phyloP scores from a whole-genome alignment of 352 stramenopile genomes.

The Phytophthora meadii region DNA sequence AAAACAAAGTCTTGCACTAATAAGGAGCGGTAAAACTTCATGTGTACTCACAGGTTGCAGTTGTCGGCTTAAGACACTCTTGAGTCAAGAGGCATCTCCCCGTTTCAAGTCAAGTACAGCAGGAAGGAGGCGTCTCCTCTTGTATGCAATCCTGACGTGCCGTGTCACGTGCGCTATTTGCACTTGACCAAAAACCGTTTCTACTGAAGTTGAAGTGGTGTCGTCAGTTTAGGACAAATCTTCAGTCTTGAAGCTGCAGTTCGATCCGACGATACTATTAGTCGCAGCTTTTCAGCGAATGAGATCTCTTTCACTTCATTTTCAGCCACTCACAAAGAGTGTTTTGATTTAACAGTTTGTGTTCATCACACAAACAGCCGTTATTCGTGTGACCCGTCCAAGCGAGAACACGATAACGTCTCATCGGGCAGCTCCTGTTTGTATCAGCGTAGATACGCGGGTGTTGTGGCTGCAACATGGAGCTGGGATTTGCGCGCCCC shows the following conservation, averaged over 20 bases:
- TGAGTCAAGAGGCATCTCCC: background rate
- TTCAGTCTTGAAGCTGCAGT: constrained; percentile 32
- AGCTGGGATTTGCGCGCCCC: constrained; percentile 1
- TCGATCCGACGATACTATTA: constrained; percentile 15
- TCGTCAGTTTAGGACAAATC: constrained; percentile 29
- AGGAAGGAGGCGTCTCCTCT: background rate
- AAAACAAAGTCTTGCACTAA: background rate
- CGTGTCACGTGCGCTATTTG: constrained; percentile 15
- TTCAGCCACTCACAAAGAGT: background rate
- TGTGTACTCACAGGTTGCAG: background rate
- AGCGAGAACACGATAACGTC: constrained; percentile 33
- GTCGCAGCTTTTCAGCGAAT: constrained; percentile 14
- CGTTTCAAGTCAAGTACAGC: constrained; percentile 2
- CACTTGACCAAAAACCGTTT: constrained; percentile 19
- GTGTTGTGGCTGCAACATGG: constrained; percentile 22
- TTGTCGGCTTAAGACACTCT: too few species aligned
- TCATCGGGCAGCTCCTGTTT: constrained; percentile 30
- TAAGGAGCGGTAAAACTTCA: background rate
- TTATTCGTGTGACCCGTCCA: constrained; percentile 3
- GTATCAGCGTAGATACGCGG: constrained; percentile 34
- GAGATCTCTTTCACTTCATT: background rate
- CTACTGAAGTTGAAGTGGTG: constrained; percentile 30
- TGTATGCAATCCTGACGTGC: constrained; percentile 12
- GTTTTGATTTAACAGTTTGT: constrained; percentile 5
- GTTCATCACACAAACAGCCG: background rate